phyloP scores from a whole-genome alignment of 257 asterid genomes.

The Mitragyna speciosa region DNA sequence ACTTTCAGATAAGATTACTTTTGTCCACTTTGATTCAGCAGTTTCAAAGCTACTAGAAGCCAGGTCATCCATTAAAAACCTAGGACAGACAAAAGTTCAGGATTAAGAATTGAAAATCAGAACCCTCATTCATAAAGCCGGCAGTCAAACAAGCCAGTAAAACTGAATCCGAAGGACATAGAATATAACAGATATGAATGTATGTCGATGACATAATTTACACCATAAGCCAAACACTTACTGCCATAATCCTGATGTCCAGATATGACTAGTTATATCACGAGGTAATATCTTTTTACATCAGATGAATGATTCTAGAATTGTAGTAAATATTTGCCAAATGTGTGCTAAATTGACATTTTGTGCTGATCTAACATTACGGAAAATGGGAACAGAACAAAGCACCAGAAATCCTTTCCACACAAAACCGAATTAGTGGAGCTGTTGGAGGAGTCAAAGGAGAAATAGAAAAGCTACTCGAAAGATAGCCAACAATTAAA shows the following conservation, averaged over 20 bases:
- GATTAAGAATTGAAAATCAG: not conserved
- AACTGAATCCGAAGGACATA: not conserved
- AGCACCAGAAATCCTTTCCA: not conserved
- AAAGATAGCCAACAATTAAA: not conserved
- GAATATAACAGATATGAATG: not conserved
- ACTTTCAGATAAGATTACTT: conserved; percentile 29
- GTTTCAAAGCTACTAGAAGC: conserved; percentile 16
- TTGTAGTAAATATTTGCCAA: not conserved
- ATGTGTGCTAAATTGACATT: conserved; percentile 1
- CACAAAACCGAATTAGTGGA: not conserved
- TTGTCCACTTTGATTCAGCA: conserved; percentile 28
- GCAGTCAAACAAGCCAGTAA: not conserved
- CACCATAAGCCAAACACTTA: not conserved
- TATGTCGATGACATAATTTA: not conserved
- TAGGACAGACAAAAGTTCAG: not conserved
- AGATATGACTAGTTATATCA: not conserved
- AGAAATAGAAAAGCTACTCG: not conserved
- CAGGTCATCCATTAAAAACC: conserved; percentile 23
- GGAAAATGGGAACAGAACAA: not conserved
- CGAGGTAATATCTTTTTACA: not conserved
- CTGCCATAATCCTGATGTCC: not conserved
- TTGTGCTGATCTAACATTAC: not conserved
- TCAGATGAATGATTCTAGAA: not conserved
- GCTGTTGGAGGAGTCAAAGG: not conserved
- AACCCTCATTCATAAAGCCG: not conserved